These are phyloP conservation scores for Lasiosphaeriaceae sp. DNA, from an alignment of 495 filamentous ascomycete species.

Conservation along the genomic window DNA sequence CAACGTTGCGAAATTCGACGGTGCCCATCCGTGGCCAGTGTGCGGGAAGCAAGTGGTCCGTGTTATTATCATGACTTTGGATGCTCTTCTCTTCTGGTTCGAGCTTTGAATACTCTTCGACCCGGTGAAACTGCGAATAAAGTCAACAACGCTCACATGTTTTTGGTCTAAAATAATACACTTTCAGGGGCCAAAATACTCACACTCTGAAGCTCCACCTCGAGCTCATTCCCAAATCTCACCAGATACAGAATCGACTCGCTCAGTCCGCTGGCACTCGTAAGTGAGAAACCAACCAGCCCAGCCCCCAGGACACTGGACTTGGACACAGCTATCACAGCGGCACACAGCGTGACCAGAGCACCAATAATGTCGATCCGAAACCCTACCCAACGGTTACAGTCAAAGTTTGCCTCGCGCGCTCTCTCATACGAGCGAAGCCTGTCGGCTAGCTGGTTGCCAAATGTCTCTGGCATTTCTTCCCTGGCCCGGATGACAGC, in stretches of 20 bases:
- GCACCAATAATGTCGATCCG: slow-evolving; percentile 47
- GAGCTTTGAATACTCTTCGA: slow-evolving; percentile 44
- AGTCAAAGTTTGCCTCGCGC: slow-evolving; percentile 44
- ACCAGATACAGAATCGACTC: slow-evolving; percentile 42
- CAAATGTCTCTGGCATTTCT: slow-evolving; percentile 43
- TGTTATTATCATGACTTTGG: slow-evolving; percentile 8
- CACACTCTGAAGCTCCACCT: slow-evolving; percentile 47
- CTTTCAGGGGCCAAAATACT: slow-evolving; percentile 6
- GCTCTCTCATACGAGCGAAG: slow-evolving; percentile 35
- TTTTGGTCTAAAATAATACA: too few species aligned
- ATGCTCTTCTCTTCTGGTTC: slow-evolving; percentile 41
- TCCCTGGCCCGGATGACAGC: slow-evolving; percentile 44
- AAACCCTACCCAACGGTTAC: slow-evolving; percentile 49
- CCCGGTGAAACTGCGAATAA: slow-evolving; percentile 37
- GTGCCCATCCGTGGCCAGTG: slow-evolving; percentile 46
- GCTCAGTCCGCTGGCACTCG: slow-evolving; percentile 47
- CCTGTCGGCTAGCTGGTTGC: slow-evolving; percentile 39
- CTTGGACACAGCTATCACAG: slow-evolving; percentile 42
- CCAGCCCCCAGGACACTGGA: slow-evolving; percentile 39
- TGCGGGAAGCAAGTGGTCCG: slow-evolving; percentile 25
- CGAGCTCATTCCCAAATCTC: slow-evolving; percentile 45
- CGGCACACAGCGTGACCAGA: slow-evolving; percentile 41
- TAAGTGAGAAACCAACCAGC: slow-evolving; percentile 48
- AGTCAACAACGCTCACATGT: not conserved
- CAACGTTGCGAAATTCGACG: slow-evolving; percentile 48